Evolutionary conservation across 345 rosid genomes (phyloP).

Genomic region (Euphorbia peplus): DNA sequence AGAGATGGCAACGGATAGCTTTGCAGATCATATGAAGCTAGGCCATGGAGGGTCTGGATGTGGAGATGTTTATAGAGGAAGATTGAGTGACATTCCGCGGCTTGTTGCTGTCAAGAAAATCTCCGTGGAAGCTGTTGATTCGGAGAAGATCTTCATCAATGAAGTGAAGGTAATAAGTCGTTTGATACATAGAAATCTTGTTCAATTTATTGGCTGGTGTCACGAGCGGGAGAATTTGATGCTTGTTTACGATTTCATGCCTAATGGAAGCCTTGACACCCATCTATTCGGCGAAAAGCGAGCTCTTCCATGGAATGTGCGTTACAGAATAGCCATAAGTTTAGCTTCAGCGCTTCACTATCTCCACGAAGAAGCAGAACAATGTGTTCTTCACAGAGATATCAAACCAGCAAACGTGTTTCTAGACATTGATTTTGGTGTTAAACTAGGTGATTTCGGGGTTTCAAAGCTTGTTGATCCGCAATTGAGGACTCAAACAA

Average conservation of each 20-base stretch:
- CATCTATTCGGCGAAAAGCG: conserved; percentile 38
- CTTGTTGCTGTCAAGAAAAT: too few species aligned
- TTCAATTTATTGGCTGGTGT: conserved; percentile 54
- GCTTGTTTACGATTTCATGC: conserved; percentile 44
- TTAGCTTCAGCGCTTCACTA: conserved; percentile 39
- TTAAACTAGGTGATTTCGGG: conserved; percentile 18
- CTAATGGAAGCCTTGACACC: conserved; percentile 52
- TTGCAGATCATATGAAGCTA: too few species aligned
- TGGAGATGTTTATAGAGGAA: too few species aligned
- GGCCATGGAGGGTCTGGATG: too few species aligned
- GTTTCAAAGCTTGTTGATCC: conserved; percentile 5
- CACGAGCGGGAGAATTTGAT: conserved; percentile 43
- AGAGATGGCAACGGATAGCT: too few species aligned
- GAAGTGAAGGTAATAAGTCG: background rate
- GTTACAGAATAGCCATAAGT: conserved; percentile 44
- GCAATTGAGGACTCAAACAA: background rate
- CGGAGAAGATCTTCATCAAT: too few species aligned
- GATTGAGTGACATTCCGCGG: too few species aligned
- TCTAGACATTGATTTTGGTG: conserved; percentile 7
- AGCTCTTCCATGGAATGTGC: conserved; percentile 28
- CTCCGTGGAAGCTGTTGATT: too few species aligned
- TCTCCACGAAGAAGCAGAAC: conserved; percentile 36
- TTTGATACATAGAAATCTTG: background rate
- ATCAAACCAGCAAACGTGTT: conserved; percentile 26
- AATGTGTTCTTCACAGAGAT: conserved; percentile 48